Evolutionary conservation across 2,329 filamentous ascomycete genomes (phyloP).

Genomic region (Albifimbria verrucaria): DNA sequence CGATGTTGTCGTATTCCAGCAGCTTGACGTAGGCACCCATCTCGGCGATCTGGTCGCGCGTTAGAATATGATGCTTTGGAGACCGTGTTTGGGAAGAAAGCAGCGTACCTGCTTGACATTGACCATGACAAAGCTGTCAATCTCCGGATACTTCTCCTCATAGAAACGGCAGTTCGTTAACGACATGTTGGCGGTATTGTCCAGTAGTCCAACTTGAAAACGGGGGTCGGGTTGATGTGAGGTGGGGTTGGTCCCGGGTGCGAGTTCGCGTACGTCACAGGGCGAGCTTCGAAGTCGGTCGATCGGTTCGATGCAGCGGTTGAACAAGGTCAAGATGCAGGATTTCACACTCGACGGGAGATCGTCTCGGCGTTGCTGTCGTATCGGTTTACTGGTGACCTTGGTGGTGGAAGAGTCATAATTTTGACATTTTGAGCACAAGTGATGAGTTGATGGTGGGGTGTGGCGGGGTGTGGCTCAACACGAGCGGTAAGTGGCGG

Average conservation of each 20-base stretch:
- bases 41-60: constrained; percentile 75
- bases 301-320: background rate
- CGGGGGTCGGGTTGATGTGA: constrained; percentile 20
- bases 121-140: constrained; percentile 99
- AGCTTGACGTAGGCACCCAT: constrained; percentile 99
- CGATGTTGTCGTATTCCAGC: constrained; percentile 99
- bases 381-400: constrained; percentile 19
- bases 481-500: constrained; percentile 23
- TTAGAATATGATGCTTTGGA: constrained; percentile 15
- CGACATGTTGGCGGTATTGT: constrained; percentile 70
- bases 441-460: constrained; percentile 37
- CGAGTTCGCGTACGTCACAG: constrained; percentile 18
- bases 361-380: constrained; percentile 16
- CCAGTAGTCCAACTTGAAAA: constrained; percentile 13
- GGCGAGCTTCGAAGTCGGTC: constrained; percentile 12
- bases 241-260: constrained; percentile 27
- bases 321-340: background rate
- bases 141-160: constrained; percentile 91
- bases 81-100: too few relatives aligned
- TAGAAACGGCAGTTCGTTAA: constrained; percentile 97
- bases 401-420: constrained; percentile 33
- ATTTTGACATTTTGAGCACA: constrained; percentile 41
- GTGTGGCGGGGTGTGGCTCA: constrained; percentile 36
- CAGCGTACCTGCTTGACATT: constrained; percentile 89
- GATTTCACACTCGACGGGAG: background rate